A percentile compares a stretch with the other conserved stretches of the same genome.
phyloP scores from a whole-genome alignment of 2,329 filamentous ascomycete genomes.

The Cladorrhinum sp. region DNA sequence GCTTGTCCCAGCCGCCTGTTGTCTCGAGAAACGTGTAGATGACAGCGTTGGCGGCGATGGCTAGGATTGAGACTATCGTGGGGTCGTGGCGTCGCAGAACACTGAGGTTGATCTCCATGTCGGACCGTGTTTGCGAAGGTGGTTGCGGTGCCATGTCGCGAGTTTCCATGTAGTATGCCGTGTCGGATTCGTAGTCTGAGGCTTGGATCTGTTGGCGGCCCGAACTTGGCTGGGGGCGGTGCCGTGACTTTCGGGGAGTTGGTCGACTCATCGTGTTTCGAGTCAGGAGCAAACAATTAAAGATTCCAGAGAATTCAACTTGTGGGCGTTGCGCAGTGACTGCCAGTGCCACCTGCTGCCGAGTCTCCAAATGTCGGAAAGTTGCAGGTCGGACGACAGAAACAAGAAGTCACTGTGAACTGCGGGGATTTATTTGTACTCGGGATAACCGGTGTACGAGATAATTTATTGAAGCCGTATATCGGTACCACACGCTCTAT shows the following conservation, averaged over 20 bases:
- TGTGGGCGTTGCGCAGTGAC: neutral
- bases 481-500: too few relatives aligned
- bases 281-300: neutral
- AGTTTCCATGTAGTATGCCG: conserved; percentile 45
- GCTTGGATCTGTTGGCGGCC: conserved; percentile 35
- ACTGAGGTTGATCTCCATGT: conserved; percentile 81
- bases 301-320: neutral
- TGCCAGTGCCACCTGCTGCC: neutral
- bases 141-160: conserved; percentile 43
- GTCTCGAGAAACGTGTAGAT: conserved; percentile 74
- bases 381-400: neutral
- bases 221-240: conserved; percentile 28
- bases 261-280: conserved; percentile 40
- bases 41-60: conserved; percentile 80
- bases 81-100: conserved; percentile 82
- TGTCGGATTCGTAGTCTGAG: conserved; percentile 67
- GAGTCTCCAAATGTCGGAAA: neutral
- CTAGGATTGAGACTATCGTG: conserved; percentile 67
- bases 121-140: conserved; percentile 62
- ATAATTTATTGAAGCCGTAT: too few relatives aligned
- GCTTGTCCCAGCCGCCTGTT: conserved; percentile 76
- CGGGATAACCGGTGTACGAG: too few relatives aligned
- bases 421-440: too few relatives aligned
- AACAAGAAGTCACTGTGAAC: neutral
- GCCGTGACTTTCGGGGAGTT: conserved; percentile 37